A percentile compares a stretch with the other conserved stretches of the same genome.
Conservation (phyloP, 495 filamentous ascomycete genomes). For the Echria macrotheca region DNA sequence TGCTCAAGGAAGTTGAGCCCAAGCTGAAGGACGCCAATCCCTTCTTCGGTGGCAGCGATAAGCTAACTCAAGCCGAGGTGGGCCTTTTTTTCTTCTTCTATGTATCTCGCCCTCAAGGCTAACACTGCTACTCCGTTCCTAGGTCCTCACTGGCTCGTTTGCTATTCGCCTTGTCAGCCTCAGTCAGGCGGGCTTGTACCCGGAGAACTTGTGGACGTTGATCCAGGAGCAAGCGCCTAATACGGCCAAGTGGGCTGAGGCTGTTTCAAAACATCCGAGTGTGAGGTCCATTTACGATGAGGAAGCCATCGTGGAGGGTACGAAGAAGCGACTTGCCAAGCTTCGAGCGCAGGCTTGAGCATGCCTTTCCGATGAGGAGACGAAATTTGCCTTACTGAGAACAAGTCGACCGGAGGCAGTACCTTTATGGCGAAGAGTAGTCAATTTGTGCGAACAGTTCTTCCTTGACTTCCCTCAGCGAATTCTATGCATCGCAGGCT, state of each 20-base stretch:
- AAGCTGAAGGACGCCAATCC: conserved; percentile 60
- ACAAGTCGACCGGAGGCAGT: too few species aligned
- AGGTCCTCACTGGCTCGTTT: conserved; percentile 66
- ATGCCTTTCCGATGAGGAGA: too few species aligned
- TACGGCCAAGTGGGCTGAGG: conserved; percentile 63
- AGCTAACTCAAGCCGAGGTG: conserved; percentile 75
- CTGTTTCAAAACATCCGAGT: conserved; percentile 57
- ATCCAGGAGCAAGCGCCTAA: conserved; percentile 53
- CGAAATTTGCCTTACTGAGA: too few species aligned
- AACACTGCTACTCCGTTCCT: background rate
- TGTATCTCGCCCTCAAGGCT: too few species aligned
- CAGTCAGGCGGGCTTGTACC: conserved; percentile 47
- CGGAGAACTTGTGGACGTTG: conserved; percentile 40
- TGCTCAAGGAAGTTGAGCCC: conserved; percentile 73
- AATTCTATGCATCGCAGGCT: too few species aligned
- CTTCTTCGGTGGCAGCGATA: conserved; percentile 76
- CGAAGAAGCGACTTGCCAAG: conserved; percentile 34
- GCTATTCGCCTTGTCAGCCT: conserved; percentile 52
- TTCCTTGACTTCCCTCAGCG: too few species aligned
- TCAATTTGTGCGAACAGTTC: too few species aligned
- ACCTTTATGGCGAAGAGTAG: too few species aligned
- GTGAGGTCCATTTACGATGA: conserved; percentile 62
- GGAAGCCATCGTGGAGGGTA: conserved; percentile 23
- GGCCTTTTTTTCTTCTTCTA: conserved; percentile 11
- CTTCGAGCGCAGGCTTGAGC: conserved; percentile 4